These are phyloP conservation scores for Eucalyptus tenuipes DNA, from an alignment of 345 rosid species.

Conservation along the genomic window DNA sequence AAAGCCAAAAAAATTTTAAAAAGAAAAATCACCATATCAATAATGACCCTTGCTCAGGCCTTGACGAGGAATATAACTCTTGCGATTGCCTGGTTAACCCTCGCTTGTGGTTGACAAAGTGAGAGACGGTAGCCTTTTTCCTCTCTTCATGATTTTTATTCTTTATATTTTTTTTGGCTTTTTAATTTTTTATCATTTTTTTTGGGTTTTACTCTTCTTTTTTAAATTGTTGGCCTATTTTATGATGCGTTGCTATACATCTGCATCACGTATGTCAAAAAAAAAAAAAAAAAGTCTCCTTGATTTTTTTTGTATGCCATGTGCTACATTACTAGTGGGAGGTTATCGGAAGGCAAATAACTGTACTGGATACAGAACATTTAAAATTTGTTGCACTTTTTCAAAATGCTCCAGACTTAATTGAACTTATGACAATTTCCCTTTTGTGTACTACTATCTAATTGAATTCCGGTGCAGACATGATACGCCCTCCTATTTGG, in stretches of 20 bases:
- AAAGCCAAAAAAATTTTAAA: too few species aligned
- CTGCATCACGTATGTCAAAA: background rate
- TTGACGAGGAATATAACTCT: background rate
- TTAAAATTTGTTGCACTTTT: background rate
- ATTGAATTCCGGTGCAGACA: background rate
- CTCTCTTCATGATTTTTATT: background rate
- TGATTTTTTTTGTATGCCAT: background rate
- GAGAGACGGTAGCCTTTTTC: background rate
- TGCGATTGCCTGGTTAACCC: background rate
- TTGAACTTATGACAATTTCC: background rate
- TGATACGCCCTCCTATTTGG: background rate
- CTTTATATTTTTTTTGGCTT: background rate
- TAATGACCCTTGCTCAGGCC: background rate
- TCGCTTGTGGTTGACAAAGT: background rate
- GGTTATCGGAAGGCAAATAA: background rate
- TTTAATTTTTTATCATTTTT: too few species aligned
- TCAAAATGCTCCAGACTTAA: background rate
- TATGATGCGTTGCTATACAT: background rate
- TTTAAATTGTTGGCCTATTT: background rate
- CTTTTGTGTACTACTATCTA: background rate
- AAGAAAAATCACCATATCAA: background rate
- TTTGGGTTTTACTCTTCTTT: background rate
- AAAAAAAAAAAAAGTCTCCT: background rate
- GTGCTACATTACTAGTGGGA: background rate
- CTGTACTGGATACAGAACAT: fast-evolving